Evolutionary conservation across 352 stramenopile genomes (phyloP), one percentile per base, ranked within the genome.

Genomic region (Thraustochytrium sp.): DNA sequence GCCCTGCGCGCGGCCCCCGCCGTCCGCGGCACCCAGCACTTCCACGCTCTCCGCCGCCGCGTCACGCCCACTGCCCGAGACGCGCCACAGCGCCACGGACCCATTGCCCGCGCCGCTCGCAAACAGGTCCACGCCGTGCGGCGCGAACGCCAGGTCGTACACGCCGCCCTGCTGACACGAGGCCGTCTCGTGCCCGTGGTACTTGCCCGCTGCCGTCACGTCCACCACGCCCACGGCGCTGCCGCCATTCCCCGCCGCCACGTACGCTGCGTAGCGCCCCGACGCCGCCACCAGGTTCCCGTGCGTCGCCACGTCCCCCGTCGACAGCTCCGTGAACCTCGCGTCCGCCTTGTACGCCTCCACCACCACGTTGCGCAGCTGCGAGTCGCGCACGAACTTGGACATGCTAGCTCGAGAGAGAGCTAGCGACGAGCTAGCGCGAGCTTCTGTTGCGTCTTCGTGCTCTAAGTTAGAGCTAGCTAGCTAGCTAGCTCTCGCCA

Each of bases 331-430:
- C 0, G 44, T 21, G 68, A 63, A 80, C 31, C 46, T 65, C 11
- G 13, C 40, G 37, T 80, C 68, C 5, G 68, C 46, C 36, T 13
- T 13, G n/a, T 63, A 80, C 18, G 4, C 48, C 21, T 80, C 68
- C 23, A 80, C 68, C 0, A 51, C 68, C 21, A 75, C 4, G 68
- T 80, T 80, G 23, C 68, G 68, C 68, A 80, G 68, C 68, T 80
- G 68, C 48, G 48, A 65, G 13, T 8, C 34, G 34, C 68, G 48
- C 68, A 80, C 68, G 68, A 80, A 65, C 18, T 38, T 29, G 0
- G 68, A 80, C 68, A 80, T 80, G 4, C 0, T 72, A n/a, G 11
- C 54, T 63, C 54, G 48, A 55, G n/a, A 23, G 16, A 18, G 48
- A 55, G n/a, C n/a, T 55, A 18, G n/a, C 48, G 48, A 23, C 18